Evolutionary conservation across 2,329 filamentous ascomycete species (phyloP), one percentile per base, ranked within the genome.

Genomic region (Alternaria panax): DNA sequence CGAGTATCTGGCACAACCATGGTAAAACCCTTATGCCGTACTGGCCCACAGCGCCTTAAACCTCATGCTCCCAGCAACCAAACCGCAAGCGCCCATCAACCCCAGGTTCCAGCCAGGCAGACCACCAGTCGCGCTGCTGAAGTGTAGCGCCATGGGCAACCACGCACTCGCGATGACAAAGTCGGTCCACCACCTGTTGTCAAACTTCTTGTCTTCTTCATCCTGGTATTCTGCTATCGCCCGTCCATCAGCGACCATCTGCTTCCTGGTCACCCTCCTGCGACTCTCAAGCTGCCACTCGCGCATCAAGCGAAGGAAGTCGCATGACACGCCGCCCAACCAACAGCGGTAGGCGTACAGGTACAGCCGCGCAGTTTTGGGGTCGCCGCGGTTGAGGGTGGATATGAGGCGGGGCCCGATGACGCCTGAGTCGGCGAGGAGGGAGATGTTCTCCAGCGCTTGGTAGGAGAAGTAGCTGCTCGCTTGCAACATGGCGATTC

Each of bases 71-170:
- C 79, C 79, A 18, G 80, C 80, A 28, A 81, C 69, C 40, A 75
- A 66, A 50, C 80, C 80, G 67, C 75, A 79, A 27, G 75, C 61
- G 0, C 80, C 80, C 80, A 81, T 81, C 51, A 75, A 68, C 1
- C 80, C 80, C 59, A 80, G 41, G 63, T 81, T 81, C 75, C 79
- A 81, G 3, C 80, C 79, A 0, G 80, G 80, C 22, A 82, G 57
- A 0, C 80, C 80, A 24, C 71, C 74, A 14, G 64, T 73, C 22
- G 69, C 69, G 51, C 72, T 76, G 47, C 76, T 76, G 55, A 77
- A 81, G 43, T 82, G 79, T 59, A 75, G 61, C 12, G 80, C 80
- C 66, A 82, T 78, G 2, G 80, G 80, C 55, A 81, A 74, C 80
- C 80, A 82, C 48, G 75, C 76, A 34, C 75, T 57, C 30, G 79